Evolutionary conservation across 148 eudicot species (phyloP).

Genomic region (Chenopodium suecicum): DNA sequence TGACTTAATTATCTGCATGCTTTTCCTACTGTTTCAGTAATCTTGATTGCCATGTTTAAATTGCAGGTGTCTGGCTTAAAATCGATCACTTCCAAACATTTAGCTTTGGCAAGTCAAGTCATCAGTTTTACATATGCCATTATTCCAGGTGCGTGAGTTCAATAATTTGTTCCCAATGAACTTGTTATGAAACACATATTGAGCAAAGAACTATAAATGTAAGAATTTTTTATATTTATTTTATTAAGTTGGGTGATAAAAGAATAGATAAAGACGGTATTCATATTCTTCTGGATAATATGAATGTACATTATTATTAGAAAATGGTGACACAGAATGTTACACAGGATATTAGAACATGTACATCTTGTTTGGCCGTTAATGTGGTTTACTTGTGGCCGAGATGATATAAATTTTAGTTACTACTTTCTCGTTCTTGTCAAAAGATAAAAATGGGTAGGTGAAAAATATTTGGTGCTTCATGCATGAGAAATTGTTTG

Average conservation of each 20-base stretch:
- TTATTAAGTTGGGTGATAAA: background rate
- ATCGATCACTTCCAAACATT: constrained; percentile 93
- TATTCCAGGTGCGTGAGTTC: constrained; percentile 77
- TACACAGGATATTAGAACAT: background rate
- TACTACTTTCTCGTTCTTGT: background rate
- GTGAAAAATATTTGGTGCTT: background rate
- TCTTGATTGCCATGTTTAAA: constrained; percentile 2
- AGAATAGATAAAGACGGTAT: background rate
- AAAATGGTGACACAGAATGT: background rate
- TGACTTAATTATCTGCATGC: background rate
- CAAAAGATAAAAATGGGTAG: background rate
- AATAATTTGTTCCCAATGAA: background rate
- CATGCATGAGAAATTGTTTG: background rate
- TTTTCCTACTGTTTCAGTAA: background rate
- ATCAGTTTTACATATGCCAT: constrained; percentile 78
- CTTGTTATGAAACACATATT: background rate
- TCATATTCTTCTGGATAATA: background rate
- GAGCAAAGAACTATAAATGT: background rate
- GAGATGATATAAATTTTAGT: background rate
- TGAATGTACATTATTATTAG: background rate
- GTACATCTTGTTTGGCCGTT: background rate
- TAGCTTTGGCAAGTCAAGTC: constrained; percentile 97
- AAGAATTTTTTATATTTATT: too few relatives aligned
- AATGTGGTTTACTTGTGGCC: background rate
- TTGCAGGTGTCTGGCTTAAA: constrained; percentile 93